Evolutionary conservation across 192 early-diverging fungal species (phyloP).

Genomic region (Phlyctochytrium planicorne): DNA sequence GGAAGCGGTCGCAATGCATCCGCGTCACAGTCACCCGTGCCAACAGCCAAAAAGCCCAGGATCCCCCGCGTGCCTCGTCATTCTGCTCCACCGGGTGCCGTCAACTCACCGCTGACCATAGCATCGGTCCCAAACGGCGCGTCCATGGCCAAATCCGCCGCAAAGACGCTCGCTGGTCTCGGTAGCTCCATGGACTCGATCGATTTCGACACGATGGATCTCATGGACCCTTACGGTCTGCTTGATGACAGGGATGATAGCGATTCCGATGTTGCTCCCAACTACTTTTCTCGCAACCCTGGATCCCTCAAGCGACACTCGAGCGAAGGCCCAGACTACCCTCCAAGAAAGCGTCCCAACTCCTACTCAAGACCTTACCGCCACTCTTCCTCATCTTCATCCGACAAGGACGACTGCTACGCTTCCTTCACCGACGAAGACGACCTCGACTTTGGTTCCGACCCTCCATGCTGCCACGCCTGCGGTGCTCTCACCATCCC

Average conservation of each 20-base stretch:
- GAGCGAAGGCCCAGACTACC: neutral
- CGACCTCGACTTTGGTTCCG: neutral
- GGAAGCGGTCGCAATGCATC: conserved; percentile 13
- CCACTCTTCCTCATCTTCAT: neutral
- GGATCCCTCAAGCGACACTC: neutral
- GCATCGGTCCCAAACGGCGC: neutral
- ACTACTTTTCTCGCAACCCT: neutral
- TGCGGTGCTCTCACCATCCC: neutral
- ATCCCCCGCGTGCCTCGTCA: neutral
- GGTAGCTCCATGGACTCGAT: neutral
- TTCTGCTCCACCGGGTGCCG: neutral
- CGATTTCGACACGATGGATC: conserved; percentile 10
- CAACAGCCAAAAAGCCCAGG: neutral
- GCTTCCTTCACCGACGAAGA: neutral
- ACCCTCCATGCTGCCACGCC: neutral
- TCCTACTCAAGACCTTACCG: neutral
- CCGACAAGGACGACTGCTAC: neutral
- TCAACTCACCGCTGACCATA: neutral
- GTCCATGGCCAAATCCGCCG: neutral
- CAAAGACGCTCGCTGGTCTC: neutral
- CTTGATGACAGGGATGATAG: neutral
- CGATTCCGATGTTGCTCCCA: neutral
- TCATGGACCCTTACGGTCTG: conserved; percentile 27
- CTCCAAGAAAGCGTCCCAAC: neutral
- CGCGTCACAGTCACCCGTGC: neutral